Evolutionary conservation across 805 yeast genomes (phyloP).

Genomic region (Candida boleticola): DNA sequence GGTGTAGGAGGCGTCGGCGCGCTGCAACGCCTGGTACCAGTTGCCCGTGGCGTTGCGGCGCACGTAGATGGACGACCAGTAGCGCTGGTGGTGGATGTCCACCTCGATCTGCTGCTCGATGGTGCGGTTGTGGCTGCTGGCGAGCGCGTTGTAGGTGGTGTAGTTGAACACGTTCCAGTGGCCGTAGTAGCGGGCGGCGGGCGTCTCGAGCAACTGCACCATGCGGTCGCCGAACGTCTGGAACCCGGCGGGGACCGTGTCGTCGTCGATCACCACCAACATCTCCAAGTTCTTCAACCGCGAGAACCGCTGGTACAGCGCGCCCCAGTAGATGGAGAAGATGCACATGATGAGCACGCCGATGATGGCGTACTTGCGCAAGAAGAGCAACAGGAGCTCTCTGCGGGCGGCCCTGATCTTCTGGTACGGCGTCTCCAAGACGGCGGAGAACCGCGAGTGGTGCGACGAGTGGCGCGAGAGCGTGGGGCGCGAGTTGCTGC

Average conservation of each 20-base stretch:
- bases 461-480: too few relatives aligned
- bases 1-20: conserved; percentile 27
- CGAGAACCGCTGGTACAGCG: conserved; percentile 26
- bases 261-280: conserved; percentile 33
- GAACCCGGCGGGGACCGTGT: conserved; percentile 19
- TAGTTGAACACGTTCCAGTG: conserved; percentile 36
- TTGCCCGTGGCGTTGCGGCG: conserved; percentile 44
- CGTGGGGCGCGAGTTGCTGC: too few relatives aligned
- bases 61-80: conserved; percentile 64
- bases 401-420: too few relatives aligned
- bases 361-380: conserved; percentile 27
- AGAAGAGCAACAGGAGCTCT: conserved; percentile 16
- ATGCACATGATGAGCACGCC: conserved; percentile 34
- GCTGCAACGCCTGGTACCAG: conserved; percentile 36
- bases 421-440: too few relatives aligned
- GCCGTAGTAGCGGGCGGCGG: conserved; percentile 21
- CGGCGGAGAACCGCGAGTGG: too few relatives aligned
- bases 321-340: conserved; percentile 43
- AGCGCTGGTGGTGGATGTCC: conserved; percentile 53
- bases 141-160: conserved; percentile 25
- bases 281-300: conserved; percentile 32
- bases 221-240: conserved; percentile 52
- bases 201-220: conserved; percentile 23
- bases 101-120: conserved; percentile 39
- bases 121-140: conserved; percentile 21